Base-by-base conservation (phyloP, 208 protist species). In the Novymonas esmeraldas region DNA sequence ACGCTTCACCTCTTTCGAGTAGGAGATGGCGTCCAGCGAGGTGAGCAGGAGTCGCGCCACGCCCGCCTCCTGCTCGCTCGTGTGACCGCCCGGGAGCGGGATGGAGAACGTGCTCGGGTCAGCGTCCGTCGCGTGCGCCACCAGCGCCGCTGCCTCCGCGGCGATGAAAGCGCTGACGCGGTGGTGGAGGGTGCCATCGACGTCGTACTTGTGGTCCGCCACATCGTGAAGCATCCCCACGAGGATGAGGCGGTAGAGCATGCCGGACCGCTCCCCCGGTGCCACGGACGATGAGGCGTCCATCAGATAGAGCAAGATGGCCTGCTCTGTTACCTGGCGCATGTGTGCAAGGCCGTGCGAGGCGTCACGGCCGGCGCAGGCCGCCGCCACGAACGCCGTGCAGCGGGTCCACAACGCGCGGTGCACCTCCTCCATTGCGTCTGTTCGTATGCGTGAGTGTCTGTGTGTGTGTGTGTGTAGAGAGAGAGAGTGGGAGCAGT, bases 141-240 rank as follows among this genome's bases (percentile, higher is more conserved):
- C 26, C 33, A 75, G 55, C 26, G 44, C 26, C 3, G 42, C 71
- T 49, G 71, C 64, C 57, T 70, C 57, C 36, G 31, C 39, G 18
- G 41, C 44, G 3, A 84, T 38, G 49, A 91, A 93, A 16, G 56
- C 58, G 16, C 64, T 44, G 14, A 93, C 71, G 16, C 56, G 63
- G 33, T 45, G 31, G 16, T 70, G 26, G 3, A 92, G 78, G 10
- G 59, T 57, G 10, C 82, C 84, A 10, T 81, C 70, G 16, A 50
- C 10, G 55, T 93, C 86, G 58, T 94, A 95, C 69, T 95, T 95
- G 74, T 95, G 90, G 69, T 95, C 90, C 2, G 83, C 86, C 2
- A 94, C 87, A 61, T 95, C 90, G 70, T 95, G 90, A 24, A 95
- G 75, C 90, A 95, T 95, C 16, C 74, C 90, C 24, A 91, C 76